phyloP scores from a whole-genome alignment of 129 eudicot genomes.

The Helianthus tuberosus region DNA sequence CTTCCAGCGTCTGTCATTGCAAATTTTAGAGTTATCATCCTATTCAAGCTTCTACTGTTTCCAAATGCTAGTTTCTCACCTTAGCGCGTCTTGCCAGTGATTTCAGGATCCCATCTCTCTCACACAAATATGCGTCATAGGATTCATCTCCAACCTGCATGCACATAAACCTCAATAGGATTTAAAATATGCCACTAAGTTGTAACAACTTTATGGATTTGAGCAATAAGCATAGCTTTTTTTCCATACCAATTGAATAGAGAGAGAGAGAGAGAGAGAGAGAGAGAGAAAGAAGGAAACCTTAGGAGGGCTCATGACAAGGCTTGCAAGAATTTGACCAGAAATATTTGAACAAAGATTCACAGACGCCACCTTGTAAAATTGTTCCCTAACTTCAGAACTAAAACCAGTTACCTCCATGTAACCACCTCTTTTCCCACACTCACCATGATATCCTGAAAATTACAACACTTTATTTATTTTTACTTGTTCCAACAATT shows the following conservation, averaged over 20 bases:
- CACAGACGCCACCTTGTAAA: constrained; percentile 90
- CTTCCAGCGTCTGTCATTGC: constrained; percentile 71
- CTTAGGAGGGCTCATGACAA: constrained; percentile 97
- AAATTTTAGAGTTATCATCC: neutral
- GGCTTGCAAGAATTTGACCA: constrained; percentile 95
- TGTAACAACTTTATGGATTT: neutral
- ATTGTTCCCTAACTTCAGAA: constrained; percentile 76
- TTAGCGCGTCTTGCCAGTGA: constrained; percentile 93
- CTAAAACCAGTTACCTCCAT: constrained; percentile 97
- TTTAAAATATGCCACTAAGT: neutral
- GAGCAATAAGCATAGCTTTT: neutral
- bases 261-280: neutral
- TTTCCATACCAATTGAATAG: neutral
- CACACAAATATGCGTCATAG: constrained; percentile 71
- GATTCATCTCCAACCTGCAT: constrained; percentile 98
- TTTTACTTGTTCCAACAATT: neutral
- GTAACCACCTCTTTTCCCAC: constrained; percentile 98
- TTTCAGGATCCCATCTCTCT: constrained; percentile 82
- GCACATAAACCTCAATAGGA: neutral
- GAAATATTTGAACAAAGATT: constrained; percentile 90
- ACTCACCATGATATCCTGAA: constrained; percentile 95
- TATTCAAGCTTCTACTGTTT: no score
- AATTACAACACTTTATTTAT: neutral
- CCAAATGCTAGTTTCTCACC: constrained; percentile 32
- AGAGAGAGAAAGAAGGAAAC: constrained; percentile 20